Conservation (phyloP, 208 protist species). For the Crithidia fasciculata region DNA sequence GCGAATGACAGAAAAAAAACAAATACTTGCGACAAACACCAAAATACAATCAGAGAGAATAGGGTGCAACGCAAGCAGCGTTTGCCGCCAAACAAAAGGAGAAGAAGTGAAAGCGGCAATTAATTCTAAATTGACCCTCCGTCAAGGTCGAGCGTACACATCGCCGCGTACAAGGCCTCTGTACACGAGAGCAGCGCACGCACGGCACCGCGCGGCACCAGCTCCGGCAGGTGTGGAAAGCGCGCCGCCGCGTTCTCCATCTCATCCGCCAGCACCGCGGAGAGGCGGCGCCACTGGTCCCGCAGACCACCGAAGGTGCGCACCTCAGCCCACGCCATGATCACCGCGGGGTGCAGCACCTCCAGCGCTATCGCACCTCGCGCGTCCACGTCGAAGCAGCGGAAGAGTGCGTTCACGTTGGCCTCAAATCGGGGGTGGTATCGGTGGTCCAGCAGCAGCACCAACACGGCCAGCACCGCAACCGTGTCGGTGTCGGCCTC, state of each 20-base stretch:
- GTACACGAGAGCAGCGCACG: constrained; percentile 56
- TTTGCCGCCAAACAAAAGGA: background rate
- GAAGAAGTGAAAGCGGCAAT: background rate
- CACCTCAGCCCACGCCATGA: constrained; percentile 65
- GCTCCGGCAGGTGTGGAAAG: constrained; percentile 30
- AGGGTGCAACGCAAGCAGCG: background rate
- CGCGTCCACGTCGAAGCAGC: constrained; percentile 59
- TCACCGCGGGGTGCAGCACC: constrained; percentile 44
- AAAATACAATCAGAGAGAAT: background rate
- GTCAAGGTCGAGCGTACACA: constrained; percentile 70
- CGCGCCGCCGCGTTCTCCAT: constrained; percentile 26
- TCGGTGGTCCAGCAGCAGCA: constrained; percentile 59
- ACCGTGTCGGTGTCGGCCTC: constrained; percentile 24
- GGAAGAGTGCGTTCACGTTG: constrained; percentile 69
- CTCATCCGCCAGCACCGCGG: constrained; percentile 43
- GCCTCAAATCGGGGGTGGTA: constrained; percentile 63
- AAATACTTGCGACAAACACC: background rate
- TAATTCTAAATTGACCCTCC: constrained; percentile 28
- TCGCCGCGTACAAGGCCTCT: constrained; percentile 37
- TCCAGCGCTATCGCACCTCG: constrained; percentile 53
- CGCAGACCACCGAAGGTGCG: constrained; percentile 76
- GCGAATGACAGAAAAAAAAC: background rate
- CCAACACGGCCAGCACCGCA: constrained; percentile 44
- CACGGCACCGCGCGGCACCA: constrained; percentile 39
- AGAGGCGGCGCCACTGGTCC: constrained; percentile 68